phyloP scores from a whole-genome alignment of 2,329 filamentous ascomycete species.

The Sporothrix schenckii region DNA sequence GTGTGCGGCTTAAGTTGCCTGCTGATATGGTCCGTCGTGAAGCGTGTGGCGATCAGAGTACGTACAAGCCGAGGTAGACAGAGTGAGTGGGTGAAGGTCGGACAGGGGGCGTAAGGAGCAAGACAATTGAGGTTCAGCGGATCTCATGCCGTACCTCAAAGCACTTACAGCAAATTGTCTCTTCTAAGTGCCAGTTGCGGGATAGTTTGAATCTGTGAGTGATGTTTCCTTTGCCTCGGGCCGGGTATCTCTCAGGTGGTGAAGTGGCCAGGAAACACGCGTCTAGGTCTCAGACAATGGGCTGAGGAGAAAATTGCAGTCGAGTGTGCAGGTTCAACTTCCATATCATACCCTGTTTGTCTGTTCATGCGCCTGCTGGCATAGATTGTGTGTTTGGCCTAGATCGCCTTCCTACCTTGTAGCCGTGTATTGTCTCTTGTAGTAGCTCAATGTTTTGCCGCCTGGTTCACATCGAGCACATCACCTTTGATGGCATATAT shows the following conservation, averaged over 20 bases:
- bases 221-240: slow-evolving; percentile 1
- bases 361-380: not conserved
- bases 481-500: not conserved
- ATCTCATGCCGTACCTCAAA: not conserved
- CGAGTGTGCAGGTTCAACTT: not conserved
- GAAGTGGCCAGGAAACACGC: not conserved
- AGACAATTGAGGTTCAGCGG: not conserved
- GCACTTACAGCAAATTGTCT: not conserved
- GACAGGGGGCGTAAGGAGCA: not conserved
- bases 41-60: not conserved
- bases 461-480: not conserved
- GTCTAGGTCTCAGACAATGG: not conserved
- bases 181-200: slow-evolving; percentile 9
- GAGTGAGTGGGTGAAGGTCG: not conserved
- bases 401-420: not conserved
- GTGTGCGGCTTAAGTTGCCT: slow-evolving; percentile 26
- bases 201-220: not conserved
- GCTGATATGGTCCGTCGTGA: slow-evolving; percentile 16
- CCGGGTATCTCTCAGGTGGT: not conserved
- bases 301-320: not conserved
- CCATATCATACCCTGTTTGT: not conserved
- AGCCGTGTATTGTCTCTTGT: not conserved
- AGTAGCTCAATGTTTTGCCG: not conserved
- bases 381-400: not conserved
- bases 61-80: not conserved